A percentile compares a stretch with the other conserved stretches of the same genome.
Conservation (phyloP, 2,329 filamentous ascomycete species). For the Colletotrichum lupini region DNA sequence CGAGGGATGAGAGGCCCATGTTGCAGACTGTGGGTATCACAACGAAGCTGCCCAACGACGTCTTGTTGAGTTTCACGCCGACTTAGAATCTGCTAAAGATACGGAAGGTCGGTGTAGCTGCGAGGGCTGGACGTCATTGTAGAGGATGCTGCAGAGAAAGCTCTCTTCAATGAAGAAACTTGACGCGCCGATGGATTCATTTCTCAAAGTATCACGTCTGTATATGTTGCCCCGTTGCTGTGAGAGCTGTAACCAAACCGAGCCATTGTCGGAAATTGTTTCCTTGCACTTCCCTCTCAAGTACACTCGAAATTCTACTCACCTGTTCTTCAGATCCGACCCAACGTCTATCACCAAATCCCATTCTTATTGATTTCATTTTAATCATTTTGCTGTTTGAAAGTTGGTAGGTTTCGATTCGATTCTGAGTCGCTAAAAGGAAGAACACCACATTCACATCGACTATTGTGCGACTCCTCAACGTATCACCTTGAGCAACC, state of each 20-base stretch:
- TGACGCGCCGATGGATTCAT: not conserved
- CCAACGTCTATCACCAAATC: not conserved
- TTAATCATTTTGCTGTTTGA: not conserved
- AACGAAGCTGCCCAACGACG: conserved; percentile 40
- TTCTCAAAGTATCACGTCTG: not conserved
- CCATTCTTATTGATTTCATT: not conserved
- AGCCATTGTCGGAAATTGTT: not conserved
- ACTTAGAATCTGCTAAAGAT: not conserved
- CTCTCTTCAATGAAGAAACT: not conserved
- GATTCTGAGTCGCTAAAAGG: not conserved
- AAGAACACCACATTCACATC: not conserved
- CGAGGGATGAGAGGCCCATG: conserved; percentile 42
- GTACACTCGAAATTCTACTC: not conserved
- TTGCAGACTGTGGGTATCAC: conserved; percentile 40
- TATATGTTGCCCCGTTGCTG: not conserved
- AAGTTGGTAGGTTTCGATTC: not conserved
- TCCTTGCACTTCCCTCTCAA: not conserved
- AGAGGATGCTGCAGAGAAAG: not conserved
- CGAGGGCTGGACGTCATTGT: not conserved
- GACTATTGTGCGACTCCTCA: not conserved
- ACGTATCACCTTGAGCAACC: not conserved
- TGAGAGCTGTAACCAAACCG: not conserved
- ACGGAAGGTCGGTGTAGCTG: not conserved
- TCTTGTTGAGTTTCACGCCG: conserved; percentile 41
- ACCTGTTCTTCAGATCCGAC: no score